A percentile compares a stretch with the other conserved stretches of the same genome.
Conservation (phyloP, 2,329 filamentous ascomycete genomes). For the Penicillium sp. region DNA sequence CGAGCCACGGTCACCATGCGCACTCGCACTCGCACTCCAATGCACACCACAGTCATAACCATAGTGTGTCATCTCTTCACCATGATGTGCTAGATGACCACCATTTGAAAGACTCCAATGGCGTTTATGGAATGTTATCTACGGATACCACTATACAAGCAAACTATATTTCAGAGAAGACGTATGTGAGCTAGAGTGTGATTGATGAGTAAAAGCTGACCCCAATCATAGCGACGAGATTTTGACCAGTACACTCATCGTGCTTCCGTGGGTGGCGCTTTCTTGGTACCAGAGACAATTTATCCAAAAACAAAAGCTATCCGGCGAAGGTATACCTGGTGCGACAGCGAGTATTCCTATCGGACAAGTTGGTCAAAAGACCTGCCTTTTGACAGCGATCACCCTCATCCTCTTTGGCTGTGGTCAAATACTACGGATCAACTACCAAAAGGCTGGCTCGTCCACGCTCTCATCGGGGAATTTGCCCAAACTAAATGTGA, state of each 20-base stretch:
- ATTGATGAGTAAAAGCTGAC: conserved; percentile 21
- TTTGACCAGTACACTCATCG: conserved; percentile 49
- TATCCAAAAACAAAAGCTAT: conserved; percentile 13
- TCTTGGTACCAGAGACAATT: conserved; percentile 39
- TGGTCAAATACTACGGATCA: conserved; percentile 25
- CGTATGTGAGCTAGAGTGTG: conserved; percentile 15
- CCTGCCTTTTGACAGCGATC: conserved; percentile 31
- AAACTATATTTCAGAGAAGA: conserved; percentile 7
- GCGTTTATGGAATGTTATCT: neutral
- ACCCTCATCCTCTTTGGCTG: conserved; percentile 35
- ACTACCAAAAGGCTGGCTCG: conserved; percentile 9
- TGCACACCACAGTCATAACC: conserved; percentile 31
- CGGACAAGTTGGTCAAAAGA: conserved; percentile 24
- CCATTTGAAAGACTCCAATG: neutral
- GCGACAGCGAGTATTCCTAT: conserved; percentile 5
- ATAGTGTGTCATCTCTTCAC: conserved; percentile 23
- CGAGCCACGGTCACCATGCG: conserved; percentile 32
- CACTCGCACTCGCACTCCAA: conserved; percentile 43
- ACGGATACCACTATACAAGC: neutral
- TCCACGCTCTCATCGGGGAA: conserved; percentile 10
- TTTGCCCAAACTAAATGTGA: conserved; percentile 20
- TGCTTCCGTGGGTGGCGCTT: conserved; percentile 38
- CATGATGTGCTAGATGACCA: conserved; percentile 7
- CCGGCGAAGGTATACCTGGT: conserved; percentile 11
- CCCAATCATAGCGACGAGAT: conserved; percentile 44